A percentile compares a stretch with the other conserved stretches of the same genome.
These are phyloP conservation scores for Euphorbia celastroides DNA, from an alignment of 441 rosid species.

Conservation along the genomic window DNA sequence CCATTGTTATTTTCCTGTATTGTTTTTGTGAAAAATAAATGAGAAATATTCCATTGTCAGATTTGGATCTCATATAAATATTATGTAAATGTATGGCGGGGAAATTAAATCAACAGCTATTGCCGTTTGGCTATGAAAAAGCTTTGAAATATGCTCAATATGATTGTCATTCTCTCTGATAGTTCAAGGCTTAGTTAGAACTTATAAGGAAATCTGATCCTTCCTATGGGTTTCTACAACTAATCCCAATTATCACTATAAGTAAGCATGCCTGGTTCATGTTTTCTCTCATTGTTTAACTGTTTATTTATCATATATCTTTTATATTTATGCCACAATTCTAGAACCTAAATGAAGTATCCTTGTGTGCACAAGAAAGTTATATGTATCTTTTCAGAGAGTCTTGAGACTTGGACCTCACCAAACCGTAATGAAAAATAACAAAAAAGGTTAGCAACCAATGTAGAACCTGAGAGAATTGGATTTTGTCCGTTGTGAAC, in stretches of 20 bases:
- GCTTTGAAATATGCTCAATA: background rate
- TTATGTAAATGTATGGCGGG: background rate
- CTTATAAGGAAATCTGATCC: background rate
- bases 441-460: too few relatives aligned
- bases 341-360: too few relatives aligned
- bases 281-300: background rate
- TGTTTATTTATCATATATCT: background rate
- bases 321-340: background rate
- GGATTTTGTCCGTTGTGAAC: too few relatives aligned
- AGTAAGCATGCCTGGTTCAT: background rate
- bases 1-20: background rate
- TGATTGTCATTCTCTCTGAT: background rate
- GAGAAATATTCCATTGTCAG: background rate
- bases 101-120: background rate
- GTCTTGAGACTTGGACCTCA: too few relatives aligned
- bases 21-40: background rate
- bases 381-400: background rate
- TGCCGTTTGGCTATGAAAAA: background rate
- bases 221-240: background rate
- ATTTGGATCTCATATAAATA: background rate
- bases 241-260: background rate
- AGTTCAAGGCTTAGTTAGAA: background rate
- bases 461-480: too few relatives aligned
- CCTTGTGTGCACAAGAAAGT: conserved; percentile 2
- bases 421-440: too few relatives aligned